Evolutionary conservation across 371 early-diverging fungal genomes (phyloP).

Genomic region (Vairimorpha ceranae): DNA sequence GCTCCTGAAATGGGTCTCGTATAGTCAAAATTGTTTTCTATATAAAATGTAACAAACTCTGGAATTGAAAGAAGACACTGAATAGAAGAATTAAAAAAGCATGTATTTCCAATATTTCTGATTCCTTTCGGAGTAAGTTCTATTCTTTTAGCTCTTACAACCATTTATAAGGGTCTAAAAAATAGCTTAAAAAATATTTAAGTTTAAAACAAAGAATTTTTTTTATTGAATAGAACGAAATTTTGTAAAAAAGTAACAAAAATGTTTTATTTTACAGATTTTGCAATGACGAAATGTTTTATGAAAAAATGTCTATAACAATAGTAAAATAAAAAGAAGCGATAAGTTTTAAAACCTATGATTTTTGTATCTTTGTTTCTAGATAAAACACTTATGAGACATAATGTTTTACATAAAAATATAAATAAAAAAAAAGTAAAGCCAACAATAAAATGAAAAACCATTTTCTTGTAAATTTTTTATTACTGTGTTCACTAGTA

Average conservation of each 20-base stretch:
- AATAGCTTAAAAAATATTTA: no score
- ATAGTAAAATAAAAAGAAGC: no score
- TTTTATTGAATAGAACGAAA: no score
- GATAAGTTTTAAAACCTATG: no score
- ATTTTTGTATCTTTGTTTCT: no score
- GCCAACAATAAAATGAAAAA: no score
- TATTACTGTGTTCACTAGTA: no score
- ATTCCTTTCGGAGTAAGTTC: constrained; percentile 40
- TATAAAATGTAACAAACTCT: constrained; percentile 34
- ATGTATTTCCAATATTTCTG: constrained; percentile 52
- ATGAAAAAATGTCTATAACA: no score
- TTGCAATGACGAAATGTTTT: no score
- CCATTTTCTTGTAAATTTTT: neutral
- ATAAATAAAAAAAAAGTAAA: neutral
- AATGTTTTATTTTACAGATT: no score
- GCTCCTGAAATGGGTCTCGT: constrained; percentile 34
- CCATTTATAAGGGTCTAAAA: constrained; percentile 27
- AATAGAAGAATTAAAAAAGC: constrained; percentile 60
- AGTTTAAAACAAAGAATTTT: no score
- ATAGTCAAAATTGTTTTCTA: constrained; percentile 17
- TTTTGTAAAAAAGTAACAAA: no score
- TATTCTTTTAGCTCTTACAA: constrained; percentile 16
- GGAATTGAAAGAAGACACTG: constrained; percentile 47
- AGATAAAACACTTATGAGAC: neutral
- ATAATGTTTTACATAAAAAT: neutral